Conservation (phyloP, 1,139 yeast species). For the Magnusiomyces suaveolens region DNA sequence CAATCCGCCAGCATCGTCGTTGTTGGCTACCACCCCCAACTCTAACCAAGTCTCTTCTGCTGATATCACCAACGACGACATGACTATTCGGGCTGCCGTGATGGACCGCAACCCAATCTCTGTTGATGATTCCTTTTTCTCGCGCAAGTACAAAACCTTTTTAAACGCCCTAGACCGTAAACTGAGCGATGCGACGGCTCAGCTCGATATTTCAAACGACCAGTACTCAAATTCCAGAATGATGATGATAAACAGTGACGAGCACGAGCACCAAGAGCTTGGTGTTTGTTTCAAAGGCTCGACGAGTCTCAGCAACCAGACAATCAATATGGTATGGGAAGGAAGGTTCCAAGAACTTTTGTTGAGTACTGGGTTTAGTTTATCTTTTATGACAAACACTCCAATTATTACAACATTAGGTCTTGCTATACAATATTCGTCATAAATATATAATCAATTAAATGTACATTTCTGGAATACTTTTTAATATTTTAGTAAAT, state of each 20-base stretch:
- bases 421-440: slow-evolving; percentile 32
- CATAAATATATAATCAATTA: too few species aligned
- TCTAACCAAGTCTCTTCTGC: not conserved
- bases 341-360: slow-evolving; percentile 76
- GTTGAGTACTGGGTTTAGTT: slow-evolving; percentile 62
- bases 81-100: not conserved
- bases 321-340: slow-evolving; percentile 70
- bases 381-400: slow-evolving; percentile 30
- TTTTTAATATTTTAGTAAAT: too few species aligned
- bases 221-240: not conserved
- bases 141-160: slow-evolving; percentile 1
- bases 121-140: slow-evolving; percentile 3
- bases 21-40: not conserved
- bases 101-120: not conserved
- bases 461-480: not conserved
- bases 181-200: slow-evolving; percentile 7
- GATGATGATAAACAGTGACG: slow-evolving; percentile 8
- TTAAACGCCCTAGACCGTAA: slow-evolving; percentile 7
- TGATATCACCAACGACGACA: too few species aligned
- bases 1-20: too few species aligned
- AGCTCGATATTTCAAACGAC: not conserved
- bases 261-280: slow-evolving; percentile 14
- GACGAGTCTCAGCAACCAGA: slow-evolving; percentile 56
- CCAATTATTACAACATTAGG: slow-evolving; percentile 32
- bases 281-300: slow-evolving; percentile 64